phyloP scores from a whole-genome alignment of 2,329 filamentous ascomycete genomes.

The Fonsecaea pedrosoi region DNA sequence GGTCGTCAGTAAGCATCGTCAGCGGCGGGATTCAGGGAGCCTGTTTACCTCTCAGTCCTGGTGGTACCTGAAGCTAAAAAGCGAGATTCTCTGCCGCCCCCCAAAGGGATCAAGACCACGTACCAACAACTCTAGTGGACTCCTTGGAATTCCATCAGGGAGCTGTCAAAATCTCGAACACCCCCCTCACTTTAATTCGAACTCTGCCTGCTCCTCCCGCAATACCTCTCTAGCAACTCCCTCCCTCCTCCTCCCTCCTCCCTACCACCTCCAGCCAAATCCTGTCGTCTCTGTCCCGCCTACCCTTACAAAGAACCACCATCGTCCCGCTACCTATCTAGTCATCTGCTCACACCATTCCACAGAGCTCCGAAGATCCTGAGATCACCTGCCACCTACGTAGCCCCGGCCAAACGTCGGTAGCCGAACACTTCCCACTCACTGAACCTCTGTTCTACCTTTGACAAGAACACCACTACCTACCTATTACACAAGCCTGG shows the following conservation, averaged over 20 bases:
- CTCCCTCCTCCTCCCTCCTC: not conserved
- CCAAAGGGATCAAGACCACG: not conserved
- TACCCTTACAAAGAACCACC: not conserved
- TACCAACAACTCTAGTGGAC: conserved; percentile 8
- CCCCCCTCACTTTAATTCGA: conserved; percentile 8
- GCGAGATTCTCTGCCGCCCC: conserved; percentile 18
- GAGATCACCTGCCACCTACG: conserved; percentile 3
- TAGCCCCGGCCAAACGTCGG: conserved; percentile 3
- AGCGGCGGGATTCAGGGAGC: conserved; percentile 15
- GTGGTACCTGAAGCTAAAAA: conserved; percentile 27
- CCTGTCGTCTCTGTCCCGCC: not conserved
- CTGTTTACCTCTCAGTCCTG: conserved; percentile 2
- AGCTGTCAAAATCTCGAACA: conserved; percentile 7
- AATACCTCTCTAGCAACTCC: not conserved
- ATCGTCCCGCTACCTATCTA: not conserved
- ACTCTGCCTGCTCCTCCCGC: not conserved
- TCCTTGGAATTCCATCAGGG: conserved; percentile 14
- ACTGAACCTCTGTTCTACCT: not conserved
- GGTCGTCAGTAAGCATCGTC: conserved; percentile 11
- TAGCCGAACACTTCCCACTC: conserved; percentile 11
- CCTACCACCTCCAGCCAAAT: not conserved
- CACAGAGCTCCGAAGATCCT: conserved; percentile 4
- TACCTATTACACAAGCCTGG: not conserved
- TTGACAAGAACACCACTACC: not conserved
- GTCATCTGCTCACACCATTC: not conserved